Base-by-base conservation (phyloP, 345 rosid genomes). In the Boechera divaricarpa region DNA sequence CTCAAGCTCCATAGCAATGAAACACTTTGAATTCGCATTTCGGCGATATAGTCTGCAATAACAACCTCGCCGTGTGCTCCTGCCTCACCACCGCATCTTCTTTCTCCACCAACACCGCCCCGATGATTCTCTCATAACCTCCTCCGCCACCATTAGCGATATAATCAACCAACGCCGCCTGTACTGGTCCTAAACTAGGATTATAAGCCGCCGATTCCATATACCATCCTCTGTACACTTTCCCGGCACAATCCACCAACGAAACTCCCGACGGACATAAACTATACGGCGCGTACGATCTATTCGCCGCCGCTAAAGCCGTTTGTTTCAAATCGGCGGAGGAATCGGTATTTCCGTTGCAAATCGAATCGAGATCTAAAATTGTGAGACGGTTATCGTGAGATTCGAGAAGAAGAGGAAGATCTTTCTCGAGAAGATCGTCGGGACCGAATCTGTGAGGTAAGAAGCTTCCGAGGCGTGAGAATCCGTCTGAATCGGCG, bases 201-300 rank as follows among this genome's bases (percentile, higher is more conserved):
- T 92, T 95, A 83, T 86, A 86, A 11, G 99, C 99, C 10, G 97
- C 99, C 2, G 99, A 95, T 77, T 95, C 99, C 86, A 74, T 81
- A 60, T 95, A 95, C 65, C 91, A 87, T 16, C 99, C 99, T 48
- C 79, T 79, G 63, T 87, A 92, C 41, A 95, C 82, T 76, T 75
- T 91, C 63, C 99, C 99, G 9, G 87, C 91, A 18, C 82, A 73
- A 64, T 92, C 99, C 84, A 83, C 70, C 80, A 95, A 49, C 68
- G 93, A 89, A 44, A 90, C 85, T 55, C 99, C 98, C 35, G 99
- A 95, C 36, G 96, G 97, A 81, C 97, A 92, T 15, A 61, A 70
- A 63, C 97, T 92, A 74, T 92, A 95, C 49, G 98, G 98, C 26
- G 98, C 92, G 78, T 92, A 92, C 7, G 99, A 92, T 67, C 66